These are phyloP conservation scores for Ophiostoma novo-ulmi DNA, from an alignment of 2,329 filamentous ascomycete genomes.

Conservation along the genomic window DNA sequence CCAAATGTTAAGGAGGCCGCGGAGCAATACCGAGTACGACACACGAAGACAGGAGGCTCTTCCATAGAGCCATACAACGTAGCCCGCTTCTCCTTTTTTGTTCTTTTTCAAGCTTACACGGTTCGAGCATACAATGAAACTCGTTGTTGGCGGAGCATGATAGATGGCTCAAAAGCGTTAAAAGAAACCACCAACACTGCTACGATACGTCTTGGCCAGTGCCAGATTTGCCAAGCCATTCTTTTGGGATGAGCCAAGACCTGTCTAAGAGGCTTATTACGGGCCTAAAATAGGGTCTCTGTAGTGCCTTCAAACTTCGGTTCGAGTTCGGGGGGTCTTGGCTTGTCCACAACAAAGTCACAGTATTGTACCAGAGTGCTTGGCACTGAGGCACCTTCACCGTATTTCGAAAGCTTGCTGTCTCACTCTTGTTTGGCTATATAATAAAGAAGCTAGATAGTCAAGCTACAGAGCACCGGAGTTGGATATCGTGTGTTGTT, in stretches of 20 bases:
- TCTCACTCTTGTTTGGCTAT: neutral
- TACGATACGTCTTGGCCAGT: constrained; percentile 8
- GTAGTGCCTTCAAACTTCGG: neutral
- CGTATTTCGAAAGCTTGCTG: neutral
- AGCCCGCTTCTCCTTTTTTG: neutral
- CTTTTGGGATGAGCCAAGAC: neutral
- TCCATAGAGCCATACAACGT: neutral
- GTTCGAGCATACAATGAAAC: neutral
- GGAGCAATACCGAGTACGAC: neutral
- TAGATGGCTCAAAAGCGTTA: neutral
- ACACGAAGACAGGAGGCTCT: neutral
- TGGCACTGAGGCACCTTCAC: neutral
- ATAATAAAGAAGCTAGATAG: neutral
- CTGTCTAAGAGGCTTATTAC: neutral
- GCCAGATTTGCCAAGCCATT: neutral
- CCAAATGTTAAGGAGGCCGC: neutral
- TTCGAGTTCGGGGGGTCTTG: neutral
- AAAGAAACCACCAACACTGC: neutral
- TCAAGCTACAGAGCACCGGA: too few species aligned
- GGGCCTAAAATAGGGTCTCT: neutral
- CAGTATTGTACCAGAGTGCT: constrained; percentile 3
- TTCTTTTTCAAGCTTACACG: neutral
- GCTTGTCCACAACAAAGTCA: constrained; percentile 1
- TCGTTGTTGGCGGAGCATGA: neutral
- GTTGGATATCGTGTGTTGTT: too few species aligned